Evolutionary conservation across 768 basidiomycete species (phyloP).

Genomic region (Boletus fagicola): DNA sequence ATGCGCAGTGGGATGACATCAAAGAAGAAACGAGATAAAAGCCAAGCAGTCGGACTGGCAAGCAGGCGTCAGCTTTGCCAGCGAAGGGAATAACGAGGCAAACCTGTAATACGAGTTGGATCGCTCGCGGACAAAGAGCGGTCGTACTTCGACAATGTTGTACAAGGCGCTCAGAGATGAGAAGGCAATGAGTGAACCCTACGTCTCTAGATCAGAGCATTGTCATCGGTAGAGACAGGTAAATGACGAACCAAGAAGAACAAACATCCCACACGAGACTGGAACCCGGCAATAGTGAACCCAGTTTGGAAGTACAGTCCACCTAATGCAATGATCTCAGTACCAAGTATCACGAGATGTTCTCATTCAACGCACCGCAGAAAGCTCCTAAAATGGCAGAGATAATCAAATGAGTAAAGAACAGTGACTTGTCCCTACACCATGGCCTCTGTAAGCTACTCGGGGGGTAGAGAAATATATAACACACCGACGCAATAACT

Average conservation of each 20-base stretch:
- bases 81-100: slow-evolving; percentile 3
- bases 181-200: slow-evolving; percentile 91
- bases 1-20: slow-evolving; percentile 88
- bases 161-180: slow-evolving; percentile 87
- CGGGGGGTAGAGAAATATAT: not conserved
- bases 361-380: slow-evolving; percentile 52
- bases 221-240: not conserved
- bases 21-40: slow-evolving; percentile 83
- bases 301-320: slow-evolving; percentile 84
- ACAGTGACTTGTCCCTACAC: slow-evolving; percentile 75
- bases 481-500: slow-evolving; percentile 63
- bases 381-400: slow-evolving; percentile 80
- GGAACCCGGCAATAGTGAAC: slow-evolving; percentile 86
- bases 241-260: slow-evolving; percentile 74
- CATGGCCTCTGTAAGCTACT: not conserved
- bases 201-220: slow-evolving; percentile 7
- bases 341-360: not conserved
- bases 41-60: slow-evolving; percentile 81
- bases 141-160: slow-evolving; percentile 79
- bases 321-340: slow-evolving; percentile 40
- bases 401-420: slow-evolving; percentile 73
- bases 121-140: slow-evolving; percentile 87
- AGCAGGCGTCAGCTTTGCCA: not conserved
- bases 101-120: slow-evolving; percentile 85
- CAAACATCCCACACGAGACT: slow-evolving; percentile 87